These are phyloP conservation scores for Tremella mesenterica DNA, from an alignment of 768 basidiomycete species.

Conservation along the genomic window DNA sequence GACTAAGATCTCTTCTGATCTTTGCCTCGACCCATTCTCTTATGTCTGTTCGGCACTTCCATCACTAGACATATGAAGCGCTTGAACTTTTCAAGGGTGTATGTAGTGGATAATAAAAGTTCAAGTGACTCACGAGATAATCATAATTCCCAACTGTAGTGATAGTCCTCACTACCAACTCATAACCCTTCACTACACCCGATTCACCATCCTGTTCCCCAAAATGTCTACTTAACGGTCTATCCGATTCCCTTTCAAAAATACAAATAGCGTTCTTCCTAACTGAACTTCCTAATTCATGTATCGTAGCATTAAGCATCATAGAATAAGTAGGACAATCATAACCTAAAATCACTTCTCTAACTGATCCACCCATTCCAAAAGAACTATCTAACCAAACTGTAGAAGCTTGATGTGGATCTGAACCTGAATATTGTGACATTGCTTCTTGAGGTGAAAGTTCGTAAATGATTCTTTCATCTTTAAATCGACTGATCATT, in stretches of 20 bases:
- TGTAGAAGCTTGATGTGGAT: constrained; percentile 56
- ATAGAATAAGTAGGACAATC: constrained; percentile 60
- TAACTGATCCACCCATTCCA: constrained; percentile 56
- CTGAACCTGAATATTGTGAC: constrained; percentile 49
- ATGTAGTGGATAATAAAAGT: not conserved
- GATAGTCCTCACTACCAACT: constrained; percentile 54
- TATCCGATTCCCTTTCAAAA: constrained; percentile 57
- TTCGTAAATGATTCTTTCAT: constrained; percentile 59
- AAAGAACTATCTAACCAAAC: constrained; percentile 60
- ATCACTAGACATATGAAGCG: too few relatives aligned
- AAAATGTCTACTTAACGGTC: constrained; percentile 55
- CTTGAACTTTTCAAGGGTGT: too few relatives aligned
- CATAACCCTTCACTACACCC: constrained; percentile 51
- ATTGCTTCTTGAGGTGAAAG: constrained; percentile 57
- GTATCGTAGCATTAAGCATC: constrained; percentile 56
- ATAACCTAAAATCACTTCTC: constrained; percentile 58
- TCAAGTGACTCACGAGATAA: constrained; percentile 1
- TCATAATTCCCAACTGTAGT: constrained; percentile 60
- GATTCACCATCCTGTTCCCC: constrained; percentile 20
- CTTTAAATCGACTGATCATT: constrained; percentile 46
- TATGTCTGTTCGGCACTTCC: too few relatives aligned
- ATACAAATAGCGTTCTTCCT: constrained; percentile 57
- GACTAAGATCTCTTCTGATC: not conserved
- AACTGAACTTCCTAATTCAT: constrained; percentile 49
- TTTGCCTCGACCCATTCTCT: too few relatives aligned